Base-by-base conservation (phyloP, 805 yeast species). In the Lachancea quebecensis region DNA sequence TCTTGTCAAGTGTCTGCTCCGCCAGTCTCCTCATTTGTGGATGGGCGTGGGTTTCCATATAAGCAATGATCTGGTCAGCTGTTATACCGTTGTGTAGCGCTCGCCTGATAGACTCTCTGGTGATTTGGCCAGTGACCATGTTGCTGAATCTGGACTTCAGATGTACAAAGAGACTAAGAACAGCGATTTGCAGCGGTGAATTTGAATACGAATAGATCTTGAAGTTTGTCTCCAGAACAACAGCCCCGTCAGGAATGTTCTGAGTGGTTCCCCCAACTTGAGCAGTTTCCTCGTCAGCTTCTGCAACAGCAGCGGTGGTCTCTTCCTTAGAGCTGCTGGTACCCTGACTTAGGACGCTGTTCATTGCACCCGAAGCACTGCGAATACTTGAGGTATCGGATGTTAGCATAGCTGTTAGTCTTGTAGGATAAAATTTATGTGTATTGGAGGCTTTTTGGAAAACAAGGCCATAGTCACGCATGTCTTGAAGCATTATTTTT, bases 111-210 rank as follows among this genome's bases (percentile, higher is more conserved):
- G 96, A 86, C 56, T 91, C 97, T 63, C 98, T 78, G 4, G 97
- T 90, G 47, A 93, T 76, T 52, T 85, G 88, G 1, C 99, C 99
- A 3, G 93, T 79, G 2, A 93, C 96, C 82, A 93, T 81, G 60
- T 93, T 93, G 11, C 89, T 72, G 63, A 93, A 93, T 49, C 99
- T 72, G 0, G 95, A 76, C 52, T 79, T 82, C 49, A 93, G 67
- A 58, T 87, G 93, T 21, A 88, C 95, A 68, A 93, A 93, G 38
- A 93, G 64, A 59, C 89, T 86, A 44, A 93, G 69, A 48, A 93
- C 85, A 10, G 98, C 97, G 53, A 91, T 90, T 65, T 93, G 98
- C 46, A 93, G 69, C 1, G 98, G 97, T 1, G 96, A 88, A 50
- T 87, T 84, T 2, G 97, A 88, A 61, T 90, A 90, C 38, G 97